Conservation (phyloP, 2,329 filamentous ascomycete species). For the Pezicula neosporulosa region DNA sequence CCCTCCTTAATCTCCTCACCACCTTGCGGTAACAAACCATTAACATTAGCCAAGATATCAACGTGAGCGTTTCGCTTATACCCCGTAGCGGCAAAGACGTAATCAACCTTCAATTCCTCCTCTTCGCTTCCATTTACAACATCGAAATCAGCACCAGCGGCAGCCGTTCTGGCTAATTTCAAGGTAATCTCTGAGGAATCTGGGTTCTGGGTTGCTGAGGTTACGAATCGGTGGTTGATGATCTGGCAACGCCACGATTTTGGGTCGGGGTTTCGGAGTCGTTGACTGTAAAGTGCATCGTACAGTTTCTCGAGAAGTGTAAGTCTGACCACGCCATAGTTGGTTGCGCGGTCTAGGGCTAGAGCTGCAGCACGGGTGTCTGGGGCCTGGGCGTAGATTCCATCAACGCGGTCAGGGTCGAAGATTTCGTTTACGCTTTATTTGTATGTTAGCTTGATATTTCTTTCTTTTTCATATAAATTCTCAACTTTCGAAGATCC, state of each 20-base stretch:
- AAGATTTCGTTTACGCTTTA: slow-evolving; percentile 90
- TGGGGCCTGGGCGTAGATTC: slow-evolving; percentile 65
- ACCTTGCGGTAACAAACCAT: slow-evolving; percentile 55
- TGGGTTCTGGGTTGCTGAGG: slow-evolving; percentile 9
- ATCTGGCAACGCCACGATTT: slow-evolving; percentile 80
- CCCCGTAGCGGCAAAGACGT: slow-evolving; percentile 83
- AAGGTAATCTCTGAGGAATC: slow-evolving; percentile 9
- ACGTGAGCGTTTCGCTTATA: slow-evolving; percentile 79
- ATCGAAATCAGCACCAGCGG: slow-evolving; percentile 26
- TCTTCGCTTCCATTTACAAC: slow-evolving; percentile 35
- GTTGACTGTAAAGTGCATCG: slow-evolving; percentile 82
- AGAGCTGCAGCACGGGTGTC: slow-evolving; percentile 57
- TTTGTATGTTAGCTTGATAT: neutral
- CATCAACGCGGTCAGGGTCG: slow-evolving; percentile 80
- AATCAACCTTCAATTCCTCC: slow-evolving; percentile 61
- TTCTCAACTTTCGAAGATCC: no score
- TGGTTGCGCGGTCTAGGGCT: slow-evolving; percentile 74
- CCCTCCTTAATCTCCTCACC: slow-evolving; percentile 24
- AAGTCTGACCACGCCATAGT: slow-evolving; percentile 93
- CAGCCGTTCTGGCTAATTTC: slow-evolving; percentile 24
- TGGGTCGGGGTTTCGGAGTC: slow-evolving; percentile 65
- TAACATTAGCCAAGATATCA: slow-evolving; percentile 66
- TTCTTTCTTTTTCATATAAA: no score
- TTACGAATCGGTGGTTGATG: slow-evolving; percentile 62
- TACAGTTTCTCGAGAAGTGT: slow-evolving; percentile 87